Evolutionary conservation across 805 yeast genomes (phyloP).

Genomic region (Kluyveromyces starmeri): DNA sequence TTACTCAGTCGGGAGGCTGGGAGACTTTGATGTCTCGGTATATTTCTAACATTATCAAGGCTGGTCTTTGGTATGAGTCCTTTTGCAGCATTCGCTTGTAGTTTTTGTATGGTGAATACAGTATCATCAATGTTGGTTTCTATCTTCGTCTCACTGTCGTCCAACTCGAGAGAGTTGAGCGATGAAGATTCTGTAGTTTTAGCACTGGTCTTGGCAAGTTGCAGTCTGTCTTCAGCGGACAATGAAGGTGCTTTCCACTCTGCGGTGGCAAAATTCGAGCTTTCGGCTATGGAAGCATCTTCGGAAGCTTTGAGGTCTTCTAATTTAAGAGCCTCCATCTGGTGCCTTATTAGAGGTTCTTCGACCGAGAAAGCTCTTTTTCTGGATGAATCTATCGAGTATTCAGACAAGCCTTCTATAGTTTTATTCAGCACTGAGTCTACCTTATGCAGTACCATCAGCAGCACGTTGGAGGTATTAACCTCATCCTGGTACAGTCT

Average conservation of each 20-base stretch:
- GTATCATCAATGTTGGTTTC: neutral
- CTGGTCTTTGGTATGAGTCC: too few relatives aligned
- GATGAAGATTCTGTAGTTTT: slow-evolving; percentile 4
- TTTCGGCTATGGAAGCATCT: slow-evolving; percentile 15
- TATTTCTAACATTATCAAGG: neutral
- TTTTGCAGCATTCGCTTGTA: neutral
- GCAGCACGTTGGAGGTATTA: slow-evolving; percentile 33
- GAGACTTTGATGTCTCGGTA: neutral
- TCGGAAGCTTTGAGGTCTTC: slow-evolving; percentile 8
- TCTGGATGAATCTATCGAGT: slow-evolving; percentile 9
- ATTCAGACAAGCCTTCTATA: neutral
- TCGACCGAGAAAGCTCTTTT: slow-evolving; percentile 29
- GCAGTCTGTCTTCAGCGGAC: slow-evolving; percentile 33
- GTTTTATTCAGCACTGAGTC: slow-evolving; percentile 21
- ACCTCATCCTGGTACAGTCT: slow-evolving; percentile 30
- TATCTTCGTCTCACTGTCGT: neutral
- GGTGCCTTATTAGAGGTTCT: slow-evolving; percentile 4
- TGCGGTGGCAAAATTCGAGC: slow-evolving; percentile 19
- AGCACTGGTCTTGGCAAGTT: slow-evolving; percentile 19
- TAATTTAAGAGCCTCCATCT: neutral
- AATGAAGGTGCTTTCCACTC: slow-evolving; percentile 34
- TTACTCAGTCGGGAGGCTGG: neutral
- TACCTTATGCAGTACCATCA: slow-evolving; percentile 29
- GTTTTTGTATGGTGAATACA: neutral
- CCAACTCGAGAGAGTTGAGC: slow-evolving; percentile 4